A percentile compares a stretch with the other conserved stretches of the same genome.
Evolutionary conservation across 495 filamentous ascomycete genomes (phyloP).

Genomic region (Lepidopterella palustris): DNA sequence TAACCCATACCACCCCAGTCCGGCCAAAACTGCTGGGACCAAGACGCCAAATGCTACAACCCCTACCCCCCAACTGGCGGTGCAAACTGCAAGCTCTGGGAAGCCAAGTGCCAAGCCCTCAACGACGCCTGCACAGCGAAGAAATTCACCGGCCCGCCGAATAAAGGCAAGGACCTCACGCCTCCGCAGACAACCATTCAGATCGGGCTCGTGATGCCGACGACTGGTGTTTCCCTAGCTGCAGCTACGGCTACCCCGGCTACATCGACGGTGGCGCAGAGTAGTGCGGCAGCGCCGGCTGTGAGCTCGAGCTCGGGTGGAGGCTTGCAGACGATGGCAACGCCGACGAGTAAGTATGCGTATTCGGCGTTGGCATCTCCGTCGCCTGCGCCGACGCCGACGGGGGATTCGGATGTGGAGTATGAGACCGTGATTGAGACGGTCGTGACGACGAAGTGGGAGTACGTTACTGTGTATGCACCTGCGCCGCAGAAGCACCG

Average conservation of each 20-base stretch:
- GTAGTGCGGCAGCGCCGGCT: neutral
- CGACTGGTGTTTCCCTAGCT: neutral
- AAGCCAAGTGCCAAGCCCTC: conserved; percentile 51
- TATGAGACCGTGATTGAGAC: conserved; percentile 15
- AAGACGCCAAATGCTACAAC: conserved; percentile 51
- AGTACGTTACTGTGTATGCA: conserved; percentile 10
- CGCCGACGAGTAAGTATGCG: neutral
- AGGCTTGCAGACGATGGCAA: neutral
- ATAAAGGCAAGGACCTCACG: conserved; percentile 44
- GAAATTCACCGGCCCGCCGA: conserved; percentile 53
- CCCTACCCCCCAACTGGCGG: conserved; percentile 51
- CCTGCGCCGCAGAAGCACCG: neutral
- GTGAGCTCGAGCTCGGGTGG: neutral
- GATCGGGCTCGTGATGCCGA: conserved; percentile 20
- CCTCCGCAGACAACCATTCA: conserved; percentile 25
- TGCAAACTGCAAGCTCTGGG: conserved; percentile 52
- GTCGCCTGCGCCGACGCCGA: conserved; percentile 10
- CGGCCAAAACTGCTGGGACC: conserved; percentile 50
- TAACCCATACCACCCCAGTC: conserved; percentile 19
- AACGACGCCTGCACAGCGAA: conserved; percentile 41
- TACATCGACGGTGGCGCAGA: neutral
- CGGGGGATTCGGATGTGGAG: neutral
- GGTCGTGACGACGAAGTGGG: conserved; percentile 14
- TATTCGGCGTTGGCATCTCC: neutral
- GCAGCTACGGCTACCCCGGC: neutral